Evolutionary conservation across 2,329 filamentous ascomycete species (phyloP), one percentile per base, ranked within the genome.

Genomic region (Aspergillus jensenii): DNA sequence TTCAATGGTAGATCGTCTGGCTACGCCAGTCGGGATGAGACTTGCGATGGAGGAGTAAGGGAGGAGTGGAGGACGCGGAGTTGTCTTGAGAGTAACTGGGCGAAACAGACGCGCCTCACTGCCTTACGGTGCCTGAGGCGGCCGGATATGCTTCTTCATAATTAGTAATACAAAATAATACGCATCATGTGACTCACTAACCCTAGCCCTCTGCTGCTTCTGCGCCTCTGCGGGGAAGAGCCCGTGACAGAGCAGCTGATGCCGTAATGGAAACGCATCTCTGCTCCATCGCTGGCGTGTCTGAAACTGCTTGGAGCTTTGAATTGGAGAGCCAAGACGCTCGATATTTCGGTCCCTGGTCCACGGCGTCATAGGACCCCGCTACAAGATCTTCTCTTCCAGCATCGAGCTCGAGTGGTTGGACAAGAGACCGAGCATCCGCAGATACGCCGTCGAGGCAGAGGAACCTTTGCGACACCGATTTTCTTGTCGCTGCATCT

Each of bases 261-360:
- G 64, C 60, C 63, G 63, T 66, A 66, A 66, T 66, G 54, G 50
- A 61, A 65, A 65, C 57, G 43, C 40, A 40, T 54, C 8, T 43
- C n/a, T 49, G 43, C 58, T 64, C 56, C 62, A 61, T 62, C 58
- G 31, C 43, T 9, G 33, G 55, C 46, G 33, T 52, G 43, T 39
- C 31, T 45, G 37, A 45, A 37, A 39, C 37, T 52, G 23, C 44
- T 50, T 23, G 9, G 33, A 53, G 52, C 54, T 25, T 23, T 27
- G 23, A 53, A 59, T 53, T 55, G 51, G 58, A 59, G 23, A 47
- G 59, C 59, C 61, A 61, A 59, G 59, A 58, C 35, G 27, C 35
- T 51, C 57, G 55, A 52, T 56, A 31, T 46, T 52, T 52, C 54
- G 43, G 43, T 39, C 37, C 41, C 49, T 47, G 50, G 41, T 61